phyloP scores from a whole-genome alignment of 2,329 filamentous ascomycete genomes.

The Botryotinia narcissicola region DNA sequence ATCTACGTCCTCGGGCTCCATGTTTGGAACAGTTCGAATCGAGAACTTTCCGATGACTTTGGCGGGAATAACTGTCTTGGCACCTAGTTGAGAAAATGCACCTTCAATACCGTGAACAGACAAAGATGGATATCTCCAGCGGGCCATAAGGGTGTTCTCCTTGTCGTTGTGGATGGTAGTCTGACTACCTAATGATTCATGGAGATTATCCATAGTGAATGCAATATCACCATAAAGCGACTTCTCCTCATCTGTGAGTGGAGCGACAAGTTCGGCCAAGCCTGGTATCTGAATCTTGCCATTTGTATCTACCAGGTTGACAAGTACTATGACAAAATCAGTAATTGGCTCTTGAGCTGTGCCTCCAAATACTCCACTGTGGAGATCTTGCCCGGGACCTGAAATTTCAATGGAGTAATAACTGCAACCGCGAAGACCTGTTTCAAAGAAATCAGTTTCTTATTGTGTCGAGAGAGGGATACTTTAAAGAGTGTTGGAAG shows the following conservation, averaged over 20 bases:
- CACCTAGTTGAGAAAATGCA: slow-evolving; percentile 87
- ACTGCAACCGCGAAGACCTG: slow-evolving; percentile 85
- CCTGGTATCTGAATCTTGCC: slow-evolving; percentile 96
- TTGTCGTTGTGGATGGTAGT: slow-evolving; percentile 87
- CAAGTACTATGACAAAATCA: slow-evolving; percentile 80
- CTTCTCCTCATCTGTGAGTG: slow-evolving; percentile 82
- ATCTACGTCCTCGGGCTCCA: slow-evolving; percentile 91
- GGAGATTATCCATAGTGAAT: slow-evolving; percentile 94
- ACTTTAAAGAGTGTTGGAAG: neutral
- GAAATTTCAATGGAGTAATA: slow-evolving; percentile 94
- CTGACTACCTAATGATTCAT: slow-evolving; percentile 85
- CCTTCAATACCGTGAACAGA: slow-evolving; percentile 95
- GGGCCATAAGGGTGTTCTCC: slow-evolving; percentile 88
- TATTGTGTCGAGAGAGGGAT: neutral
- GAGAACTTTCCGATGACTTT: slow-evolving; percentile 99
- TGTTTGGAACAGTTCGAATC: slow-evolving; percentile 94
- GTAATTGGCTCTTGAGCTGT: slow-evolving; percentile 99
- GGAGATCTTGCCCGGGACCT: slow-evolving; percentile 88
- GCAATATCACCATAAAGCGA: slow-evolving; percentile 83
- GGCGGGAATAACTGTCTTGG: slow-evolving; percentile 97
- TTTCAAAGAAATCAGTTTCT: neutral
- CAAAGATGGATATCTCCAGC: slow-evolving; percentile 92
- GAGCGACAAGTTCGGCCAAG: slow-evolving; percentile 87
- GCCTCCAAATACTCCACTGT: slow-evolving; percentile 95
- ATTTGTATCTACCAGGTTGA: slow-evolving; percentile 79